A percentile compares a stretch with the other conserved stretches of the same genome.
Evolutionary conservation across 257 asterid genomes (phyloP).

Genomic region (Solanum paucissectum): DNA sequence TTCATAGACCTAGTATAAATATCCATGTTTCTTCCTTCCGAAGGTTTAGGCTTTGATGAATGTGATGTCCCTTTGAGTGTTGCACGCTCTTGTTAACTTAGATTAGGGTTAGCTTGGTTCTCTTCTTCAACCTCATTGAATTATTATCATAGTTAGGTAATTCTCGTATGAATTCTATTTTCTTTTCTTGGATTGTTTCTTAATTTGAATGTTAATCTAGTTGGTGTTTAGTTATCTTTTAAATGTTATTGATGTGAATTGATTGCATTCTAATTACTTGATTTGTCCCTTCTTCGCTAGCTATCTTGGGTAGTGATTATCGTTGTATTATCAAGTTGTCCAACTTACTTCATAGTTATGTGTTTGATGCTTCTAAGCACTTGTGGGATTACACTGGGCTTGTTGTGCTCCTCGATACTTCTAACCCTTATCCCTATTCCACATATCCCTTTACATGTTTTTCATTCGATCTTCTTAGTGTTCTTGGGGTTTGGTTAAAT

Average conservation of each 20-base stretch:
- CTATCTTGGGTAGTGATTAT: background rate
- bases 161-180: background rate
- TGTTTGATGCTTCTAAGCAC: background rate
- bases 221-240: background rate
- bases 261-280: background rate
- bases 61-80: background rate
- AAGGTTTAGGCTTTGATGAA: background rate
- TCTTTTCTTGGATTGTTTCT: background rate
- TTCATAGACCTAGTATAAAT: background rate
- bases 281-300: background rate
- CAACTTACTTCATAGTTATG: background rate
- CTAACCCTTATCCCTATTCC: background rate
- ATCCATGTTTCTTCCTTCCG: background rate
- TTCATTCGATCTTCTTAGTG: background rate
- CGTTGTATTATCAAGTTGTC: background rate
- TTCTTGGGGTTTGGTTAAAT: background rate
- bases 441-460: background rate
- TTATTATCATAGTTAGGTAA: background rate
- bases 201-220: background rate
- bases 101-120: background rate
- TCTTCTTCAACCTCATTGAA: background rate
- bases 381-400: background rate
- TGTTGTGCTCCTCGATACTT: background rate
- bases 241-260: background rate
- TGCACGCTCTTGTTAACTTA: background rate